Evolutionary conservation across 208 protist species (phyloP).

Genomic region (Crithidia fasciculata): DNA sequence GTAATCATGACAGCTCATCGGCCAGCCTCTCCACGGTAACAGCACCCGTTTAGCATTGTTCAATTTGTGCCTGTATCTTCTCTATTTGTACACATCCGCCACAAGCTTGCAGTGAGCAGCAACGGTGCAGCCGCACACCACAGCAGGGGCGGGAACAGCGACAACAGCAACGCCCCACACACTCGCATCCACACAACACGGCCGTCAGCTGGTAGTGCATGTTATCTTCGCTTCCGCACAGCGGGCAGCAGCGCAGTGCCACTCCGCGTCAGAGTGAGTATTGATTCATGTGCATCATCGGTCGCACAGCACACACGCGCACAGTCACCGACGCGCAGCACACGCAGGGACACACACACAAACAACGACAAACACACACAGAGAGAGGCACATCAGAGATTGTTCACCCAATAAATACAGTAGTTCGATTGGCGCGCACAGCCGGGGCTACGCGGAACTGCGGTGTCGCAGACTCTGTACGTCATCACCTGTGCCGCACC

Average conservation of each 20-base stretch:
- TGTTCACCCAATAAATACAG: conserved; percentile 46
- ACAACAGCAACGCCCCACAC: too few relatives aligned
- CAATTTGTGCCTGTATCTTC: too few relatives aligned
- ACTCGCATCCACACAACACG: not conserved
- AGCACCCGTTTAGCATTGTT: too few relatives aligned
- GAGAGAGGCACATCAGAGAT: conserved; percentile 31
- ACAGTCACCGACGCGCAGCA: not conserved
- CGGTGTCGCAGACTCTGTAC: conserved; percentile 34
- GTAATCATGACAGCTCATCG: too few relatives aligned
- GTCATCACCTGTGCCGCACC: conserved; percentile 27
- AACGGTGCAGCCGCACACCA: too few relatives aligned
- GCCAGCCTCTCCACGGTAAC: too few relatives aligned
- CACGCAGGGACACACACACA: not conserved
- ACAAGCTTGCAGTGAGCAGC: too few relatives aligned
- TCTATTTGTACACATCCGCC: too few relatives aligned
- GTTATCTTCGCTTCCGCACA: conserved; percentile 57
- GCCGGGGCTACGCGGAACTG: conserved; percentile 23
- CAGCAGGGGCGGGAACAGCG: too few relatives aligned
- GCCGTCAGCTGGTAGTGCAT: conserved; percentile 63
- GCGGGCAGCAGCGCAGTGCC: conserved; percentile 27
- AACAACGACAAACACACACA: conserved; percentile 1
- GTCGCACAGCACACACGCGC: not conserved
- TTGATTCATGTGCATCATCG: conserved; percentile 57
- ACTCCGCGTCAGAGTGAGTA: conserved; percentile 49
- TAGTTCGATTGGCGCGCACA: conserved; percentile 19